These are phyloP conservation scores for Mycena floridula DNA, from an alignment of 768 basidiomycete species.

Conservation along the genomic window DNA sequence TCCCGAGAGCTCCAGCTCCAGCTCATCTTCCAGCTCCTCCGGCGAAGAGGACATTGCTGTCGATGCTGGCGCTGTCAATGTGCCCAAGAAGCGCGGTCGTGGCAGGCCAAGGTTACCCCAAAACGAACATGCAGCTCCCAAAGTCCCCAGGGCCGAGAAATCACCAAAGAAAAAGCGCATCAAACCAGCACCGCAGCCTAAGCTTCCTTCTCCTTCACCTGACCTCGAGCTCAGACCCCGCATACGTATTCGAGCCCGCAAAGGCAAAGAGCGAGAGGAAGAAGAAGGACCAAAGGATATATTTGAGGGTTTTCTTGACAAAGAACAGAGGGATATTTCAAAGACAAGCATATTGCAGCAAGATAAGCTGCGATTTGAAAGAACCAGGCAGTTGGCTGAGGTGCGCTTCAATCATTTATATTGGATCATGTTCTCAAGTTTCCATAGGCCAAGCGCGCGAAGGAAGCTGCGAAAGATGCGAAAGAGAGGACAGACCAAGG, in stretches of 20 bases:
- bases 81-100: neutral
- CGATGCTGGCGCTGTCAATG: neutral
- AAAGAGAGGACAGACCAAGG: conserved; percentile 17
- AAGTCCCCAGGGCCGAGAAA: neutral
- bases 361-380: conserved; percentile 72
- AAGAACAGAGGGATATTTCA: conserved; percentile 64
- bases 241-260: conserved; percentile 37
- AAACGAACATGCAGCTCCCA: neutral
- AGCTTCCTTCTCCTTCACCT: conserved; percentile 16
- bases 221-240: conserved; percentile 29
- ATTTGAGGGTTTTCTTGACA: conserved; percentile 77
- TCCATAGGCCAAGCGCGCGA: conserved; percentile 43
- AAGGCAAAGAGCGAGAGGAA: conserved; percentile 64
- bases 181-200: neutral
- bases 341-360: conserved; percentile 54
- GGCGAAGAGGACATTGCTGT: conserved; percentile 16
- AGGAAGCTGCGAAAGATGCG: conserved; percentile 24
- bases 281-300: conserved; percentile 51
- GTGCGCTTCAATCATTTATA: conserved; percentile 33
- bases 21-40: conserved; percentile 29
- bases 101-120: neutral
- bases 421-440: conserved; percentile 8
- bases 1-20: conserved; percentile 23
- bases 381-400: conserved; percentile 67
- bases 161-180: neutral